Evolutionary conservation across 495 filamentous ascomycete genomes (phyloP), one percentile per base, ranked within the genome.

Genomic region (Penicillium lividum): DNA sequence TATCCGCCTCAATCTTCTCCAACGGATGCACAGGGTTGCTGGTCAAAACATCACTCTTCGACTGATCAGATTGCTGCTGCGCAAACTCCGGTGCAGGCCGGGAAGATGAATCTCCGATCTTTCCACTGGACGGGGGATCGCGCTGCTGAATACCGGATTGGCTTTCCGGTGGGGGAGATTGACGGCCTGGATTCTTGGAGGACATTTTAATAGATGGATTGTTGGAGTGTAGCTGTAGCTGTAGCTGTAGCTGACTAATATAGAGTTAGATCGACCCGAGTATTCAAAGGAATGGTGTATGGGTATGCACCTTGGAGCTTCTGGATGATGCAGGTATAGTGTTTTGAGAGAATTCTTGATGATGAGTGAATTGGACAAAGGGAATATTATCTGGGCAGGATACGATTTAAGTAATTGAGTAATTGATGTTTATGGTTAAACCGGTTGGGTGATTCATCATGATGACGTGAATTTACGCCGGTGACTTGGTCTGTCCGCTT

Each of bases 151-250:
- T 69, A 53, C 80, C 84, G n/a, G 80, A 68, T 68, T 89, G 88
- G 50, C 64, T 50, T 76, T 92, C 87, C 8, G 90, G 91, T 16
- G 84, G 75, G 13, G 93, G 93, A 9, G 93, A 98, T 70, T 97
- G 85, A 63, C 86, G 88, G 71, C 91, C 90, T 66, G 79, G 64
- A 72, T 80, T 29, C 43, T 56, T 69, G 43, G 73, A 63, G 43
- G 74, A 73, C 74, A 77, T 76, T 33, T 56, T 75, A 51, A 15
- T 10, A 7, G 38, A 16, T n/a, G 4, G 13, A 36, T 36, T 36
- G 33, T 36, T 36, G 8, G 33, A 11, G 9, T 36, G 33, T 22
- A 22, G 22, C 22, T 22, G 22, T 22, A 22, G 22, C 22, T 22
- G 22, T 22, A 2, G 22, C 22, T 22, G 22, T 22, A 22, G 22